Conservation (phyloP, 2,329 filamentous ascomycete genomes). For the Aspergillus floridensis region DNA sequence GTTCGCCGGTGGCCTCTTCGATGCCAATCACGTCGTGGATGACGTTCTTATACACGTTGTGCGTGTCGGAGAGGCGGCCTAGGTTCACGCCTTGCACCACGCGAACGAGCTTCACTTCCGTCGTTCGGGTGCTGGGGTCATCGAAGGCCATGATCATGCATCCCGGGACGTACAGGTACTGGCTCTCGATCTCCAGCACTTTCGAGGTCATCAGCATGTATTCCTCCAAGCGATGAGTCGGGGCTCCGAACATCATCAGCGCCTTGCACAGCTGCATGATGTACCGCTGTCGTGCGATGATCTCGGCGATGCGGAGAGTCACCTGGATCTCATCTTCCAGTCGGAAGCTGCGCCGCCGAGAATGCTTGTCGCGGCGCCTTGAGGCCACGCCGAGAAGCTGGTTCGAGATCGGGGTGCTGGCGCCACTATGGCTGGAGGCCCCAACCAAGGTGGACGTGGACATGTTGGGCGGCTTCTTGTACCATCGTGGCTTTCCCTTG, state of each 20-base stretch:
- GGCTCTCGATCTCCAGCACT: constrained; percentile 79
- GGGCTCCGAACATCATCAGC: constrained; percentile 85
- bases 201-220: constrained; percentile 85
- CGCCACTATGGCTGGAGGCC: constrained; percentile 23
- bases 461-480: constrained; percentile 27
- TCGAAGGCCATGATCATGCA: constrained; percentile 66
- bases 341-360: constrained; percentile 15
- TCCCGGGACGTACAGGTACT: constrained; percentile 73
- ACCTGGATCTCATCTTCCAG: constrained; percentile 55
- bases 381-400: constrained; percentile 28
- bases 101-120: constrained; percentile 48
- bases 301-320: constrained; percentile 63
- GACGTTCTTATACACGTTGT: constrained; percentile 49
- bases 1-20: constrained; percentile 44
- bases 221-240: constrained; percentile 83
- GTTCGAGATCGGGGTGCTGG: constrained; percentile 29
- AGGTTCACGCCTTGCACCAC: constrained; percentile 45
- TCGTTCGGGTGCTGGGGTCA: constrained; percentile 45
- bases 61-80: constrained; percentile 43
- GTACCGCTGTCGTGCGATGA: constrained; percentile 75
- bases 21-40: constrained; percentile 48
- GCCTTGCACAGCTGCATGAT: constrained; percentile 80
- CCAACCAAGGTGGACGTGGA: constrained; percentile 25
- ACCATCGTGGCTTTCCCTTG: constrained; percentile 11
- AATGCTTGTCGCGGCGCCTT: constrained; percentile 24